These are phyloP conservation scores for Huntiella abstrusa DNA, from an alignment of 2,329 filamentous ascomycete species.

Conservation along the genomic window DNA sequence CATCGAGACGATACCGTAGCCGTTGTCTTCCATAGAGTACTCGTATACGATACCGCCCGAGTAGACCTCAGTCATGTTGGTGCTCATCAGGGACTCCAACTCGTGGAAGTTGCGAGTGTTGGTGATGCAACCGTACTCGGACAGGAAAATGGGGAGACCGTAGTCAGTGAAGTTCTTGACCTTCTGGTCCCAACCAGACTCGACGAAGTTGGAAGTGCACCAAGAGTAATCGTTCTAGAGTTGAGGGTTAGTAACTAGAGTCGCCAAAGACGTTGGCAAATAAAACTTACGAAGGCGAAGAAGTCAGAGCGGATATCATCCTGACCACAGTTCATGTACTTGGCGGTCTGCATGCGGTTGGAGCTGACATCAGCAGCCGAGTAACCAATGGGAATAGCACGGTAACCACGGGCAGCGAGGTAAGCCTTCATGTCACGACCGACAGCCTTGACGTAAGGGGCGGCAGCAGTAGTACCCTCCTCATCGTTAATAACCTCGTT, in stretches of 20 bases:
- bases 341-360: conserved; percentile 71
- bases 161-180: conserved; percentile 76
- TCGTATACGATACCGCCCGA: conserved; percentile 94
- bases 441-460: conserved; percentile 60
- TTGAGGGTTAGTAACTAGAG: conserved; percentile 16
- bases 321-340: conserved; percentile 85
- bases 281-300: conserved; percentile 42
- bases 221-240: conserved; percentile 61
- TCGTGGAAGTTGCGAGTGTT: conserved; percentile 70
- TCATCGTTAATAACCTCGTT: conserved; percentile 63
- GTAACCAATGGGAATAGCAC: conserved; percentile 57
- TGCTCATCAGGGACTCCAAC: conserved; percentile 58
- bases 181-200: conserved; percentile 71
- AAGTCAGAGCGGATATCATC: conserved; percentile 75
- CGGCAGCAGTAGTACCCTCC: conserved; percentile 41
- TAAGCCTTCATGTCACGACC: conserved; percentile 61
- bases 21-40: conserved; percentile 63
- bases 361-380: conserved; percentile 61
- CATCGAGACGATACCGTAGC: conserved; percentile 63
- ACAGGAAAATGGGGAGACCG: conserved; percentile 80
- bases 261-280: neutral
- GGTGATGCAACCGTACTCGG: conserved; percentile 79
- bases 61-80: conserved; percentile 74
- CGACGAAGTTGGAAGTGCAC: conserved; percentile 53
- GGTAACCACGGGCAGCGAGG: conserved; percentile 41